Conservation (phyloP, 768 basidiomycete genomes). For the Calocybe indica region DNA sequence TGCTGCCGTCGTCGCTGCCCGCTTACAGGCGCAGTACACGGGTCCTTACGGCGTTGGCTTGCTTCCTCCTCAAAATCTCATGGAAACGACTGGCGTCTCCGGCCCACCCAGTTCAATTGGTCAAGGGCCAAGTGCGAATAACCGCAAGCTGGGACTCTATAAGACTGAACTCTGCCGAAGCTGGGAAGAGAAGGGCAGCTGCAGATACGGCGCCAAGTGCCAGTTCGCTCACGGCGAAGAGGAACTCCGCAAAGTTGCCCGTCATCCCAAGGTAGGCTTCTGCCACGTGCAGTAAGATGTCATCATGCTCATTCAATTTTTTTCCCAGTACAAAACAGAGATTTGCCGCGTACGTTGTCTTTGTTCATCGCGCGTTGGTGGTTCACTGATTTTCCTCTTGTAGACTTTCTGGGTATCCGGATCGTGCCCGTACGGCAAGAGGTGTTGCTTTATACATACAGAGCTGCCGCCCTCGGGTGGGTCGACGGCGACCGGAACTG, state of each 20-base stretch:
- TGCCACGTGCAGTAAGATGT: slow-evolving; percentile 2
- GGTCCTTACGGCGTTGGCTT: slow-evolving; percentile 37
- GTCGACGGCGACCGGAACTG: slow-evolving; percentile 37
- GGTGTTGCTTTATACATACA: slow-evolving; percentile 93
- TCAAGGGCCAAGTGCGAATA: slow-evolving; percentile 83
- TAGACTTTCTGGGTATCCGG: slow-evolving; percentile 94
- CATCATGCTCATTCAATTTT: background rate
- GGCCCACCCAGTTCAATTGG: slow-evolving; percentile 33
- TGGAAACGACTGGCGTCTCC: slow-evolving; percentile 32
- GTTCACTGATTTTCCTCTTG: slow-evolving; percentile 8
- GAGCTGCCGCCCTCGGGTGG: slow-evolving; percentile 66
- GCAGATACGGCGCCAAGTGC: slow-evolving; percentile 83
- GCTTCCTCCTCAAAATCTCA: slow-evolving; percentile 20
- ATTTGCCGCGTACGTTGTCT: slow-evolving; percentile 70
- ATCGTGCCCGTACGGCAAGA: slow-evolving; percentile 87
- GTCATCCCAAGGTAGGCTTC: slow-evolving; percentile 77
- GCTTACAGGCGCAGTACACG: slow-evolving; percentile 61
- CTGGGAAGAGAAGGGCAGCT: slow-evolving; percentile 88
- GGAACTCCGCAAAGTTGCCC: slow-evolving; percentile 74
- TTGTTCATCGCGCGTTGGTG: slow-evolving; percentile 2
- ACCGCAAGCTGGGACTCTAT: slow-evolving; percentile 85
- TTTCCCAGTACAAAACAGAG: slow-evolving; percentile 77
- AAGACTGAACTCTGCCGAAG: slow-evolving; percentile 88
- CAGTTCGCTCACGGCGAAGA: slow-evolving; percentile 93
- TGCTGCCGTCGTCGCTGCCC: slow-evolving; percentile 51